phyloP scores from a whole-genome alignment of 2,329 filamentous ascomycete genomes.

The Colletotrichum lindemuthianum region DNA sequence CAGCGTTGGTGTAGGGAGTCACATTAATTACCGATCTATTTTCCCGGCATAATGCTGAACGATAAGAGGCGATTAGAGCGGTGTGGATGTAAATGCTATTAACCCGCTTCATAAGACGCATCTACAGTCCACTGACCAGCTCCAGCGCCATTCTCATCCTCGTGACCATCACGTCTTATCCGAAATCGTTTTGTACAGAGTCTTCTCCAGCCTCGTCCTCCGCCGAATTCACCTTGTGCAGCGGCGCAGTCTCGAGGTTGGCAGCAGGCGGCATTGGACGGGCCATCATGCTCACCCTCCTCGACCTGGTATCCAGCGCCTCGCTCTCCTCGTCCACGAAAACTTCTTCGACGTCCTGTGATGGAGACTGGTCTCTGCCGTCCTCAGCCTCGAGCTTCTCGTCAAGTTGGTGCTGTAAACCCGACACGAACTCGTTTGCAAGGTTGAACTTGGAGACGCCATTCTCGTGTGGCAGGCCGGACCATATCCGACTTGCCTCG shows the following conservation, averaged over 20 bases:
- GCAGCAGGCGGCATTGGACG: constrained; percentile 49
- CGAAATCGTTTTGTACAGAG: constrained; percentile 37
- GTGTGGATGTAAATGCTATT: constrained; percentile 32
- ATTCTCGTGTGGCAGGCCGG: constrained; percentile 57
- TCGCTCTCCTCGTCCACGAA: constrained; percentile 63
- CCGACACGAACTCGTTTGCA: constrained; percentile 63
- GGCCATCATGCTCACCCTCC: constrained; percentile 65
- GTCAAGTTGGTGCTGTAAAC: constrained; percentile 61
- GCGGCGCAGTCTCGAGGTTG: constrained; percentile 62
- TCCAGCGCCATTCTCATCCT: background rate
- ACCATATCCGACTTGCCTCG: constrained; percentile 69
- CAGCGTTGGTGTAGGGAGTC: too few species aligned
- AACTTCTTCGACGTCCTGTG: constrained; percentile 51
- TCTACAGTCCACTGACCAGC: constrained; percentile 13
- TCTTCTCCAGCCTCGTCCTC: constrained; percentile 27
- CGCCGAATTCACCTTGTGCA: constrained; percentile 43
- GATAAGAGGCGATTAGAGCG: background rate
- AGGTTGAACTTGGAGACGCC: constrained; percentile 61
- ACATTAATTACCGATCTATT: too few species aligned
- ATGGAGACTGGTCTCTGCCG: constrained; percentile 40
- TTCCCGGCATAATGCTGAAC: too few species aligned
- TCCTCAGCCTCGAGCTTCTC: constrained; percentile 53
- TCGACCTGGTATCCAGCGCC: constrained; percentile 62
- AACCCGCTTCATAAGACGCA: constrained; percentile 25
- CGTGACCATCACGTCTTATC: constrained; percentile 19